These are phyloP conservation scores for Astragalus glycyphyllos DNA, from an alignment of 306 rosid genomes.

Conservation along the genomic window DNA sequence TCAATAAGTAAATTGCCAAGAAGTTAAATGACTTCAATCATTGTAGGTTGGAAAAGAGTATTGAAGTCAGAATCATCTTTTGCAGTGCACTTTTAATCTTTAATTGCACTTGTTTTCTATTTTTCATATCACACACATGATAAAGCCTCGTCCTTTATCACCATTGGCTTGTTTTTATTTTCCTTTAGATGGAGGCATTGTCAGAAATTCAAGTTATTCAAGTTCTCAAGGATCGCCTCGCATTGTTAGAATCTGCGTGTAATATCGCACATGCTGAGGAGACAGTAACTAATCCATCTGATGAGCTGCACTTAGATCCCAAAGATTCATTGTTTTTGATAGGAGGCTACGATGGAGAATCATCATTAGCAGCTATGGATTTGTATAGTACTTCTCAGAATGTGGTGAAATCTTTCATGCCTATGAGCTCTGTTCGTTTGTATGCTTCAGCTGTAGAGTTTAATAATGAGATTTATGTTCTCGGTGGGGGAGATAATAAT, in stretches of 20 bases:
- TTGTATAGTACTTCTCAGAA: conserved; percentile 64
- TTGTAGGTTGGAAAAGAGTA: not conserved
- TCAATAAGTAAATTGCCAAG: conserved; percentile 15
- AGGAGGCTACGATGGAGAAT: conserved; percentile 75
- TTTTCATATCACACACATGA: not conserved
- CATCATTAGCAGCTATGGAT: conserved; percentile 62
- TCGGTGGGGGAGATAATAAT: conserved; percentile 76
- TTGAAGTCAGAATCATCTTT: conserved; percentile 24
- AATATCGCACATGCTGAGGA: conserved; percentile 46
- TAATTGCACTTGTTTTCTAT: conserved; percentile 11
- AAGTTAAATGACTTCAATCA: conserved; percentile 34
- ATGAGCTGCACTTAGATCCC: conserved; percentile 55
- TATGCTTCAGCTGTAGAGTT: conserved; percentile 66
- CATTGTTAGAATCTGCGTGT: conserved; percentile 49
- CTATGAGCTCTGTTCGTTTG: conserved; percentile 71
- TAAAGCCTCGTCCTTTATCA: conserved; percentile 6
- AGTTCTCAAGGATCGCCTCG: conserved; percentile 54
- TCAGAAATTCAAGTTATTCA: conserved; percentile 67
- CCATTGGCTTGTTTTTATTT: conserved; percentile 36
- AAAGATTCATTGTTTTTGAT: conserved; percentile 66
- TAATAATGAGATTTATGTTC: conserved; percentile 64
- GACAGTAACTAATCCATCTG: conserved; percentile 42
- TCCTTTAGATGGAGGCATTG: conserved; percentile 62
- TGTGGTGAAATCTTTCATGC: conserved; percentile 56
- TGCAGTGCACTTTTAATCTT: conserved; percentile 20